A percentile compares a stretch with the other conserved stretches of the same genome.
Evolutionary conservation across 257 asterid genomes (phyloP).

Genomic region (Solanum infundibuliforme): DNA sequence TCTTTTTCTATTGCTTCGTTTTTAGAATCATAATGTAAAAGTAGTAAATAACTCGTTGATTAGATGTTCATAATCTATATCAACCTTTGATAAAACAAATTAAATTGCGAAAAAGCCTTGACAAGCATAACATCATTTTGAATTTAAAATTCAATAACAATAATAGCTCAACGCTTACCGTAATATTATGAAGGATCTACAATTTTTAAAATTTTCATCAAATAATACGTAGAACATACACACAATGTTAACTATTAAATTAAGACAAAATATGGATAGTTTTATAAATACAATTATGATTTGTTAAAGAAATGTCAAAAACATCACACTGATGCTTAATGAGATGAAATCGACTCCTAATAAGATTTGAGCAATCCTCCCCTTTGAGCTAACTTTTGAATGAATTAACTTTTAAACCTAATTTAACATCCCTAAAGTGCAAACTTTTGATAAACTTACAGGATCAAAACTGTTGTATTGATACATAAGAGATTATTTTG

Average conservation of each 20-base stretch:
- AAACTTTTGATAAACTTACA: not conserved
- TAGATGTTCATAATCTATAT: not conserved
- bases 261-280: not conserved
- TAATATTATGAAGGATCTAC: not conserved
- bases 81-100: not conserved
- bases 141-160: too few species aligned
- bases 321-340: too few species aligned
- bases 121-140: not conserved
- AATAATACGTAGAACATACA: not conserved
- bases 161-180: not conserved
- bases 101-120: not conserved
- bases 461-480: not conserved
- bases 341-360: not conserved
- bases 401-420: not conserved
- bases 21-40: not conserved
- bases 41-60: not conserved
- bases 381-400: too few species aligned
- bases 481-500: not conserved
- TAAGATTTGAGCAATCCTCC: not conserved
- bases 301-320: not conserved
- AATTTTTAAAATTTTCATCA: not conserved
- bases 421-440: too few species aligned
- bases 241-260: not conserved
- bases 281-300: not conserved
- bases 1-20: not conserved